phyloP scores from a whole-genome alignment of 768 basidiomycete genomes.

The Saitozyma podzolica region DNA sequence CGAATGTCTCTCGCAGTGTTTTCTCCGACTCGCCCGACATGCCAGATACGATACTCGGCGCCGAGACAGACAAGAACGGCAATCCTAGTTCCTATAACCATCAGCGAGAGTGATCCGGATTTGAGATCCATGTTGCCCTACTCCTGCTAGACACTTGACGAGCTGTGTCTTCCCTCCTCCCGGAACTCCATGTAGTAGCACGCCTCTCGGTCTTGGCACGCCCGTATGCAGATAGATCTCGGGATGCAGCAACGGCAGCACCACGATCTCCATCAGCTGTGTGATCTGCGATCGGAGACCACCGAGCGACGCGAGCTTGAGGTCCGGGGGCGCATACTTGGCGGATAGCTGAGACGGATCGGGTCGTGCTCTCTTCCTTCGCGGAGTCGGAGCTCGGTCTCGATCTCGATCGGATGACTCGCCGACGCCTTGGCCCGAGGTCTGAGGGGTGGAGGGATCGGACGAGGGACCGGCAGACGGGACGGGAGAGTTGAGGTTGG shows the following conservation, averaged over 20 bases:
- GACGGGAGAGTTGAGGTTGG: constrained; percentile 17
- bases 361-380: constrained; percentile 6
- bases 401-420: neutral
- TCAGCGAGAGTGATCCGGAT: constrained; percentile 3
- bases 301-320: constrained; percentile 79
- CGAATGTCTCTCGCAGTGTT: constrained; percentile 91
- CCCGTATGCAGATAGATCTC: constrained; percentile 94
- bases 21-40: constrained; percentile 99
- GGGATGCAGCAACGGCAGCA: constrained; percentile 90
- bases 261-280: constrained; percentile 93
- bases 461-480: neutral
- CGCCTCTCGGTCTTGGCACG: constrained; percentile 86
- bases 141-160: constrained; percentile 93
- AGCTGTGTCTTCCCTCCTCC: constrained; percentile 96
- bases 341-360: constrained; percentile 30
- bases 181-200: constrained; percentile 89
- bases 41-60: constrained; percentile 92
- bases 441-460: constrained; percentile 1
- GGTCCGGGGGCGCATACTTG: constrained; percentile 72
- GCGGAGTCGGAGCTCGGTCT: constrained; percentile 12
- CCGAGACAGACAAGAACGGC: constrained; percentile 91
- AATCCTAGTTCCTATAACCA: constrained; percentile 74
- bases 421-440: neutral
- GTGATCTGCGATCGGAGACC: constrained; percentile 83
- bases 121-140: constrained; percentile 54